Evolutionary conservation across 2,329 filamentous ascomycete genomes (phyloP).

Genomic region (Alternaria consortialis): DNA sequence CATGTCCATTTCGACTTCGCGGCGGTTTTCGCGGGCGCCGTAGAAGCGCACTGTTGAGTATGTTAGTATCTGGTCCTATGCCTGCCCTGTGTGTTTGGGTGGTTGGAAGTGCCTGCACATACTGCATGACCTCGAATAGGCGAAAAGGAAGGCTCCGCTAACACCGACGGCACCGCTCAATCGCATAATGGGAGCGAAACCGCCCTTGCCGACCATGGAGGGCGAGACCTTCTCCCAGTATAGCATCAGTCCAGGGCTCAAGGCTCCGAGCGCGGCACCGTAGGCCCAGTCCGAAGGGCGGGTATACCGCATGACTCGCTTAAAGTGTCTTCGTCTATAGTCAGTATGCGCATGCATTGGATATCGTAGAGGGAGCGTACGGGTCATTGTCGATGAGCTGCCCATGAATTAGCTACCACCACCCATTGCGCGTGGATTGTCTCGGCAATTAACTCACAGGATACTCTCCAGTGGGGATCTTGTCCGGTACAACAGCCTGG

Average conservation of each 20-base stretch:
- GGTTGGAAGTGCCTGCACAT: conserved; percentile 55
- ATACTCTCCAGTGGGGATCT: conserved; percentile 82
- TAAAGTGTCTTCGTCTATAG: conserved; percentile 75
- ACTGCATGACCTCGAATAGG: conserved; percentile 86
- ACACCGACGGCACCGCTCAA: conserved; percentile 76
- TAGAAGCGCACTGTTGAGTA: conserved; percentile 82
- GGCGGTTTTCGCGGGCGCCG: conserved; percentile 88
- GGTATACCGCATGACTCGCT: conserved; percentile 87
- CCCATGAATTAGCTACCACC: conserved; percentile 36
- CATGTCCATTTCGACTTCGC: conserved; percentile 97
- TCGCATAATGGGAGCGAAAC: conserved; percentile 84
- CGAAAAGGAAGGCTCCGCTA: conserved; percentile 81
- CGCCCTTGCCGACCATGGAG: conserved; percentile 82
- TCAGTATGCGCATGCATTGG: conserved; percentile 30
- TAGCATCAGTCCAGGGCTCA: conserved; percentile 77
- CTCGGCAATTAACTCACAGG: conserved; percentile 70
- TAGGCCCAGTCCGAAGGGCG: conserved; percentile 82
- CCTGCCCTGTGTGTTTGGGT: neutral
- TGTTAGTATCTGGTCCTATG: conserved; percentile 7
- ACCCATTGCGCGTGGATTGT: conserved; percentile 31
- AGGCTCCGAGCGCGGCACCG: conserved; percentile 73
- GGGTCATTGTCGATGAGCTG: conserved; percentile 99
- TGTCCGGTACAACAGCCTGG: conserved; percentile 71
- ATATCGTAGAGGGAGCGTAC: conserved; percentile 64
- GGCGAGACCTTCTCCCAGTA: conserved; percentile 86